Evolutionary conservation across 768 basidiomycete genomes (phyloP), one percentile per base, ranked within the genome.

Genomic region (Mycena kentingensis): DNA sequence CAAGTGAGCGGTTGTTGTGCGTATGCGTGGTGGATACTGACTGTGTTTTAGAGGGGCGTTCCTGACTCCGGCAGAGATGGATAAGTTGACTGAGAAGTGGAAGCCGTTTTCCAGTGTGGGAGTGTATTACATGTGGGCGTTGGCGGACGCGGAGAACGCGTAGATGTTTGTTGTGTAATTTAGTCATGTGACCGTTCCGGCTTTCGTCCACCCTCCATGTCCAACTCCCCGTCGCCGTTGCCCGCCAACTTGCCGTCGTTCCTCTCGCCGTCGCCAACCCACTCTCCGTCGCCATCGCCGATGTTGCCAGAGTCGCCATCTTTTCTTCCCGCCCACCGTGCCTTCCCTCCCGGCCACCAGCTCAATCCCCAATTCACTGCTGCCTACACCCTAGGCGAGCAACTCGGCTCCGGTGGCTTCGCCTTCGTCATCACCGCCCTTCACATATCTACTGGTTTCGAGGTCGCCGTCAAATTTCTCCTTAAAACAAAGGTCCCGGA

Each of bases 391-490:
- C 80, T 90, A 21, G 80, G 79, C 31, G 89, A 88, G 58, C 87
- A 91, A 65, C 77, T 98, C 22, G 95, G 95, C 35, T 84, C 85
- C 10, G 95, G 95, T 37, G 94, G 94, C 16, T 98, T 94, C 65
- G 94, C 94, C 2, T 97, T 98, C 66, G 95, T 98, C 24, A 90
- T 96, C 80, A 88, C 88, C 3, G 93, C 92, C 10, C 71, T 76
- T 29, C 82, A 90, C 64, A 82, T 81, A 13, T 61, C 58, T 26
- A 76, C 80, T 39, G 76, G 77, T 0, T 68, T 74, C 51, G 89
- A 93, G 65, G 93, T 94, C 47, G 94, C 94, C 0, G 89, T 97
- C 69, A 98, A 98, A 72, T 97, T 98, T 68, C 93, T 98, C 64
- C 82, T 89, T 73, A 94, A 92, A 69, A 79, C 45, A 75, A 46